Evolutionary conservation across 2,329 filamentous ascomycete species (phyloP).

Genomic region (Pseudogymnoascus sp.): DNA sequence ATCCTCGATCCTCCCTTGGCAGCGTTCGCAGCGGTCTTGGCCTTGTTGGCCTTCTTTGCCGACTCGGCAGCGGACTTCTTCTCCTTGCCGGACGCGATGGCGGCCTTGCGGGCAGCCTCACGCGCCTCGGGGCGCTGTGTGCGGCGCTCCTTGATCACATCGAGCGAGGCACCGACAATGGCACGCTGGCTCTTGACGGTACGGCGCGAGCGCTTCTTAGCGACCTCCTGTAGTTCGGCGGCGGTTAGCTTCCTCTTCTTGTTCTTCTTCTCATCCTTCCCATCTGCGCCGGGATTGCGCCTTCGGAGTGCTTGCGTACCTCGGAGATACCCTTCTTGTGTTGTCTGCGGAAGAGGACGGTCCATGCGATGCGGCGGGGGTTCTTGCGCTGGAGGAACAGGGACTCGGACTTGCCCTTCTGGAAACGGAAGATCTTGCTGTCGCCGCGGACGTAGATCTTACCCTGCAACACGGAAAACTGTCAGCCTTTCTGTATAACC

Average conservation of each 20-base stretch:
- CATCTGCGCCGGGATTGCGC: constrained; percentile 7
- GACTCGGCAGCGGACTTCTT: constrained; percentile 86
- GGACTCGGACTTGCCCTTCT: constrained; percentile 99
- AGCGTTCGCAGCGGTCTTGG: constrained; percentile 72
- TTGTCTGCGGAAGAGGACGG: constrained; percentile 93
- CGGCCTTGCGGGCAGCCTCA: constrained; percentile 77
- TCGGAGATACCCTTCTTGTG: constrained; percentile 99
- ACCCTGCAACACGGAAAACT: constrained; percentile 54
- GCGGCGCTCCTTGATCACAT: constrained; percentile 99
- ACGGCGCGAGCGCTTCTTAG: constrained; percentile 98
- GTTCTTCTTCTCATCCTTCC: not conserved
- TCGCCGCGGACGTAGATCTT: constrained; percentile 99
- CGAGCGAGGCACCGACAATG: constrained; percentile 97
- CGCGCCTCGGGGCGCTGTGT: constrained; percentile 91
- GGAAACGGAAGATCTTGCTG: constrained; percentile 99
- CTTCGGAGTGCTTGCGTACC: constrained; percentile 55
- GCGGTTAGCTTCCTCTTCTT: constrained; percentile 3
- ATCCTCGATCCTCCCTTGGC: constrained; percentile 78
- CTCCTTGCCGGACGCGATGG: constrained; percentile 97
- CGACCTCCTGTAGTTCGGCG: constrained; percentile 70
- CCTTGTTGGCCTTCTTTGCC: constrained; percentile 99
- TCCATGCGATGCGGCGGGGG: constrained; percentile 98
- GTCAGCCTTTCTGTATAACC: constrained; percentile 25
- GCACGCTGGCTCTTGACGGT: constrained; percentile 98
- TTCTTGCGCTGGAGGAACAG: constrained; percentile 99